phyloP scores from a whole-genome alignment of 805 yeast species.

The Naumovozyma castellii region DNA sequence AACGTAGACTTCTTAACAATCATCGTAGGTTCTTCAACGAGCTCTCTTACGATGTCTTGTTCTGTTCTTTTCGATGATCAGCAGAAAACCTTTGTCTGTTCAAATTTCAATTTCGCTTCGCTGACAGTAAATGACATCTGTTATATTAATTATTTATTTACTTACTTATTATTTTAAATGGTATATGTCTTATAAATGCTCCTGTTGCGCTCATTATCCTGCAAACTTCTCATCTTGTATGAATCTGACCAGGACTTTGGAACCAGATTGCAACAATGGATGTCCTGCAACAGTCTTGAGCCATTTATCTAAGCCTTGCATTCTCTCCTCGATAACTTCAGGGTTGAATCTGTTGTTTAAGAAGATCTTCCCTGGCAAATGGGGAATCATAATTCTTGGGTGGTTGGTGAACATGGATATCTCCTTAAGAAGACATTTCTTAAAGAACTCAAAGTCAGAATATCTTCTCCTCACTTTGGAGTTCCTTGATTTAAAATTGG shows the following conservation, averaged over 20 bases:
- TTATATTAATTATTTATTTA: too few species aligned
- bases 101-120: too few species aligned
- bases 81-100: too few species aligned
- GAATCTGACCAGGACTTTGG: conserved; percentile 67
- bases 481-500: conserved; percentile 59
- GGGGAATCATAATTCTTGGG: conserved; percentile 68
- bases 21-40: conserved; percentile 1
- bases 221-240: conserved; percentile 63
- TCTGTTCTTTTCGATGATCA: too few species aligned
- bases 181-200: too few species aligned
- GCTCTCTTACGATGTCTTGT: too few species aligned
- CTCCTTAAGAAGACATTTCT: conserved; percentile 65
- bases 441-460: conserved; percentile 78
- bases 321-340: conserved; percentile 71
- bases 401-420: conserved; percentile 34
- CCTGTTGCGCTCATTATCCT: too few species aligned
- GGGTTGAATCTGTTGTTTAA: conserved; percentile 67
- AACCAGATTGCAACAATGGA: conserved; percentile 83
- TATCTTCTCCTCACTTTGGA: conserved; percentile 76
- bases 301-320: conserved; percentile 77
- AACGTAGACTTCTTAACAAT: conserved; percentile 24
- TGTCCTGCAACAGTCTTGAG: conserved; percentile 78
- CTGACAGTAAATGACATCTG: too few species aligned
- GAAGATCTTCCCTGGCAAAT: conserved; percentile 81
- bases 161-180: too few species aligned